Conservation (phyloP, 306 rosid species). For the Trifolium pratense region DNA sequence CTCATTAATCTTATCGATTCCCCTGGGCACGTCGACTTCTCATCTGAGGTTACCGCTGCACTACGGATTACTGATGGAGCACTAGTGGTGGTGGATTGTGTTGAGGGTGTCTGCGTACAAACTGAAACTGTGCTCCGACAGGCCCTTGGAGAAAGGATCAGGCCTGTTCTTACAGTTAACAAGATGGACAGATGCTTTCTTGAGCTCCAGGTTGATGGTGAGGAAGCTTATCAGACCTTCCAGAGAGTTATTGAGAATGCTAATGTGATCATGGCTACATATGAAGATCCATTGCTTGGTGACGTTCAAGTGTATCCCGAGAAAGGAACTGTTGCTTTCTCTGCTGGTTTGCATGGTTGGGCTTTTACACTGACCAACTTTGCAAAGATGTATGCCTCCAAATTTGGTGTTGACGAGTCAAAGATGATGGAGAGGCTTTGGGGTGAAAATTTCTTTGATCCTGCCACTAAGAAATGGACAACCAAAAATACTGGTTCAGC, state of each 20-base stretch:
- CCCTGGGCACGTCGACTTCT: slow-evolving; percentile 89
- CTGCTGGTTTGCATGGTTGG: slow-evolving; percentile 97
- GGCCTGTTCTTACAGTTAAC: slow-evolving; percentile 83
- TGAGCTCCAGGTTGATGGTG: slow-evolving; percentile 94
- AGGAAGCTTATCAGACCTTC: slow-evolving; percentile 85
- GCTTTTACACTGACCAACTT: slow-evolving; percentile 87
- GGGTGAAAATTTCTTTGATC: slow-evolving; percentile 70
- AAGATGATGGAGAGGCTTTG: slow-evolving; percentile 72
- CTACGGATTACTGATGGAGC: slow-evolving; percentile 96
- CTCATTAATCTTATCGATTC: slow-evolving; percentile 94
- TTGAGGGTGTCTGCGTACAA: slow-evolving; percentile 93
- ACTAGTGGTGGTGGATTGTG: slow-evolving; percentile 87
- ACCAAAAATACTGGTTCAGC: slow-evolving; percentile 53
- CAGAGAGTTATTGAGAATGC: slow-evolving; percentile 88
- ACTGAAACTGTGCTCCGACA: slow-evolving; percentile 91
- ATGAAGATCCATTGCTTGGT: slow-evolving; percentile 89
- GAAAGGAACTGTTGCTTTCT: slow-evolving; percentile 92
- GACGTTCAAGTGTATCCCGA: slow-evolving; percentile 84
- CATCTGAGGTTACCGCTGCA: slow-evolving; percentile 95
- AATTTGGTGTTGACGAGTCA: slow-evolving; percentile 80
- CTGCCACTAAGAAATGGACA: slow-evolving; percentile 70
- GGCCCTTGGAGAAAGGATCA: slow-evolving; percentile 89
- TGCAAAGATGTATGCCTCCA: slow-evolving; percentile 91
- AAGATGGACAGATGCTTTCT: slow-evolving; percentile 98
- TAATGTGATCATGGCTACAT: slow-evolving; percentile 94